Base-by-base conservation (phyloP, 2,329 filamentous ascomycete species). In the Ramularia endophylla region DNA sequence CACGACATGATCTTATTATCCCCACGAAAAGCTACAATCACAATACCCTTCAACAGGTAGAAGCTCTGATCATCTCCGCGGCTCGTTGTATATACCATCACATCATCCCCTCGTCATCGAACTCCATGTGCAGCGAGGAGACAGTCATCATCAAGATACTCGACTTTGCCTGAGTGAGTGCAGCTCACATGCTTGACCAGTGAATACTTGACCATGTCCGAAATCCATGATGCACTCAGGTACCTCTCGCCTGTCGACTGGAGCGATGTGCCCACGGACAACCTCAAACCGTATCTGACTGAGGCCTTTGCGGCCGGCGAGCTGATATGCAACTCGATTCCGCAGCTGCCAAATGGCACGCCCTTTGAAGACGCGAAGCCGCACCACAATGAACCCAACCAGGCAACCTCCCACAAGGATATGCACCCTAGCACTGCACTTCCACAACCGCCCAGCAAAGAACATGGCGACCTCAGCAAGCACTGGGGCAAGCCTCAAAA, bases 401-500 rank as follows among this genome's bases (percentile, higher is more conserved):
- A 69, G 40, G 73, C 70, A 8, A 59, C 59, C 31, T 71, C 66
- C 48, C 67, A 71, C 25, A 69, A 72, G 33, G 70, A 79, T 47
- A 65, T 80, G 38, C 69, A 70, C 30, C 60, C 72, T 40, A 76
- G 78, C 2, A 57, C 68, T 13, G 73, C 70, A 6, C 70, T 75
- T 38, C 63, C 68, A 36, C 62, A 64, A 27, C 67, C 73, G 2
- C 66, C 74, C 3, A 65, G 73, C 16, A 64, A 73, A 7, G 65
- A 77, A n/a, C 70, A 79, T 22, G 69, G 68, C 19, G 67, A 74
- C 15, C 66, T 95, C n/a, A 80, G 81, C 44, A 85, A 85, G 57
- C 78, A 87, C 64, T 95, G 90, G 88, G 77, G 78, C 31, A 95
- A 94, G 63, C 83, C 87, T 30, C 68, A 89, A 57, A 90, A 87